Conservation (phyloP, 2,329 filamentous ascomycete species). For the Fusarium compactum region DNA sequence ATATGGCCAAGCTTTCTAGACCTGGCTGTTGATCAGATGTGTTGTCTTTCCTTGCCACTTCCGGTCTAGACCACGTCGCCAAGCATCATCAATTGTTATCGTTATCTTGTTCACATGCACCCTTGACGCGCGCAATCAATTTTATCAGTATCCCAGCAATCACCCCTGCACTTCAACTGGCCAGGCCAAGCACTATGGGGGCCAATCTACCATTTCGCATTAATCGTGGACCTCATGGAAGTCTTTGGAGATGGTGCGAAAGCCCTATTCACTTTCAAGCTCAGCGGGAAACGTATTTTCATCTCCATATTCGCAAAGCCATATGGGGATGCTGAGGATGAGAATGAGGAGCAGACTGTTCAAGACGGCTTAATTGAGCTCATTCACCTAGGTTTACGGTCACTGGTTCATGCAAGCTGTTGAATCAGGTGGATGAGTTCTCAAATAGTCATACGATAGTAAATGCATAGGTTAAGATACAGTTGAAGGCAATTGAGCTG, state of each 20-base stretch:
- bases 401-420: no score
- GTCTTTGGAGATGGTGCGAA: background rate
- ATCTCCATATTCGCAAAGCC: background rate
- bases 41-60: background rate
- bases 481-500: no score
- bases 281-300: background rate
- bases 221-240: background rate
- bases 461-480: no score
- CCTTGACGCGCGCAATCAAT: background rate
- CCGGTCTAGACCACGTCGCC: background rate
- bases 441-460: no score
- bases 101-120: background rate
- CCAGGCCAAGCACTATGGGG: background rate
- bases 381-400: no score
- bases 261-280: background rate
- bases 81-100: background rate
- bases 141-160: no score
- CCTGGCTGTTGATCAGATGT: background rate
- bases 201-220: accelerated
- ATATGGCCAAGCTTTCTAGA: no score
- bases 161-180: background rate
- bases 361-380: background rate
- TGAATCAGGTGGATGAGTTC: no score
- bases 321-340: accelerated
- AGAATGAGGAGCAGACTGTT: background rate